Percentiles rank a stretch among this genome's conserved stretches.
phyloP scores from a whole-genome alignment of 2,329 filamentous ascomycete species.

The Colletotrichum echinochloae region DNA sequence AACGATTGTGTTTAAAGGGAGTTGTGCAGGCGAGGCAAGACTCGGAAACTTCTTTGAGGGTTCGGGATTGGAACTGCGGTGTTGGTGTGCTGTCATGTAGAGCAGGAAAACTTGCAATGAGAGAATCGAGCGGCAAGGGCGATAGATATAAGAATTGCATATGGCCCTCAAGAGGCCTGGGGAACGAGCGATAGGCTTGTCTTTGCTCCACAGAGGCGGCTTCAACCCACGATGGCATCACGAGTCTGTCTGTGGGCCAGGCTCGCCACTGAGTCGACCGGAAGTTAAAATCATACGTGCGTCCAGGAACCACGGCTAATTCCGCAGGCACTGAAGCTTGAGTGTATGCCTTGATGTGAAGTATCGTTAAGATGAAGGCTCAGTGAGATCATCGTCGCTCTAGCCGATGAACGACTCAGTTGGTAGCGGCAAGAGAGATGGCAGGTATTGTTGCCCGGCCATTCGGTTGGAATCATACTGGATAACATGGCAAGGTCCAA shows the following conservation, averaged over 20 bases:
- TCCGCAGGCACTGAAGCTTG: background rate
- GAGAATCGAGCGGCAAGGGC: background rate
- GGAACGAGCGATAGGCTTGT: too few species aligned
- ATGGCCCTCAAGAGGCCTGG: background rate
- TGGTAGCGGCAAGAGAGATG: background rate
- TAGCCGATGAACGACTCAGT: background rate
- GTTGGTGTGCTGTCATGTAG: background rate
- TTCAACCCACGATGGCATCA: background rate
- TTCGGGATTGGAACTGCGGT: background rate
- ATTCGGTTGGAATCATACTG: too few species aligned
- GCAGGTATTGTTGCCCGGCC: too few species aligned
- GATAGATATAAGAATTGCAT: background rate
- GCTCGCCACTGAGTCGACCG: background rate
- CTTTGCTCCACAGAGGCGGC: background rate
- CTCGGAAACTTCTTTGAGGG: background rate
- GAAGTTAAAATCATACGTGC: background rate
- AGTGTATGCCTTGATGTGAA: background rate
- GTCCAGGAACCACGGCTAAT: background rate
- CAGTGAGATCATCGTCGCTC: background rate
- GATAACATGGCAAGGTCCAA: background rate
- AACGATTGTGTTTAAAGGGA: background rate
- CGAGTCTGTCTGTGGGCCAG: background rate
- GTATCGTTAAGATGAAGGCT: too few species aligned
- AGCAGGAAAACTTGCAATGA: too few species aligned
- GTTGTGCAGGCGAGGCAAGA: background rate